A percentile compares a stretch with the other conserved stretches of the same genome.
Conservation (phyloP, 2,329 filamentous ascomycete species). For the Penicillium brevicompactum region DNA sequence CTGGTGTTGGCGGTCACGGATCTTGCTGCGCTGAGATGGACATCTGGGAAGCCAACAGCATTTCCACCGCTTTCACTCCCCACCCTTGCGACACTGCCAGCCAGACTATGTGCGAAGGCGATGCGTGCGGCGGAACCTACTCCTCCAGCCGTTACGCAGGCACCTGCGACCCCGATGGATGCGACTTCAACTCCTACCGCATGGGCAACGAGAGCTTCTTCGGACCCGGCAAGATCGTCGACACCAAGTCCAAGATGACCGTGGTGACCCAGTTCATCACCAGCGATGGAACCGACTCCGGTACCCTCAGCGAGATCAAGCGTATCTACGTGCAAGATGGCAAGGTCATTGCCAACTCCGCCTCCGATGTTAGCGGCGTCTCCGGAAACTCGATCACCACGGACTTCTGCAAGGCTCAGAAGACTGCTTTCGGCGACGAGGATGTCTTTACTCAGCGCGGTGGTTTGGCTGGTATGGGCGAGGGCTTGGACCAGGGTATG, state of each 20-base stretch:
- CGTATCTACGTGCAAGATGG: slow-evolving; percentile 68
- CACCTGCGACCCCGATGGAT: slow-evolving; percentile 69
- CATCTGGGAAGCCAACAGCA: slow-evolving; percentile 70
- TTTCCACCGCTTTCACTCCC: slow-evolving; percentile 66
- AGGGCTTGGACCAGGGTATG: slow-evolving; percentile 60
- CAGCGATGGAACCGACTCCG: slow-evolving; percentile 50
- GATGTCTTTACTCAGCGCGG: slow-evolving; percentile 58
- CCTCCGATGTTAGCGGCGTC: slow-evolving; percentile 50
- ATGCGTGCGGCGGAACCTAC: slow-evolving; percentile 57
- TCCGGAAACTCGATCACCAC: slow-evolving; percentile 59
- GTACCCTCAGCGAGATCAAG: slow-evolving; percentile 62
- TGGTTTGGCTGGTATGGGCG: slow-evolving; percentile 58
- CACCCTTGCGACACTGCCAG: slow-evolving; percentile 61
- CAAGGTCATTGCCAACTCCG: slow-evolving; percentile 59
- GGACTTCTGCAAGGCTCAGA: slow-evolving; percentile 59
- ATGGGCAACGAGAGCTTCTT: slow-evolving; percentile 66
- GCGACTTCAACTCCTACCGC: slow-evolving; percentile 71
- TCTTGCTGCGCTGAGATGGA: slow-evolving; percentile 71
- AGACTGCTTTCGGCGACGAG: slow-evolving; percentile 58
- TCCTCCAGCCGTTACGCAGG: slow-evolving; percentile 60
- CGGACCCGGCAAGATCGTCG: slow-evolving; percentile 60
- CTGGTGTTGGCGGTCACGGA: slow-evolving; percentile 57
- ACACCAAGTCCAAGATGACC: slow-evolving; percentile 63
- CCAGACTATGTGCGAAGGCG: slow-evolving; percentile 54
- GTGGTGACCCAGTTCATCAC: slow-evolving; percentile 70